Percentiles rank a stretch among this genome's conserved stretches.
These are phyloP conservation scores for Malassezia psittaci DNA, from an alignment of 1,284 basidiomycete species.

Conservation along the genomic window DNA sequence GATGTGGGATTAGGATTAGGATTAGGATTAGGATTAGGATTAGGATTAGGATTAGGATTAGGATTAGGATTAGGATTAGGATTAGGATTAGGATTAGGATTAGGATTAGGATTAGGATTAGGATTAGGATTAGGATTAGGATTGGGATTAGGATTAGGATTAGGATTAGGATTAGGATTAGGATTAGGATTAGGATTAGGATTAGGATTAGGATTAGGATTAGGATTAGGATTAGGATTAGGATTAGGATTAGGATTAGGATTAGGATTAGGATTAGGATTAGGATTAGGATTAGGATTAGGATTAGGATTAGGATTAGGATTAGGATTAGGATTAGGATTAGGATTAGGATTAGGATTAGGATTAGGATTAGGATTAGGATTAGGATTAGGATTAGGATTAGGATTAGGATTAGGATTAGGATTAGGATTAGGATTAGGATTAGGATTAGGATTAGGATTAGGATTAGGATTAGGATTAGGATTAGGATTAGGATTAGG, in stretches of 20 bases:
- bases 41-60: too few relatives aligned
- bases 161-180: slow-evolving; percentile 13
- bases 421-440: slow-evolving; percentile 14
- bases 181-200: slow-evolving; percentile 15
- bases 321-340: slow-evolving; percentile 7
- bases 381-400: slow-evolving; percentile 15
- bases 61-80: too few relatives aligned
- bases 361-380: slow-evolving; percentile 15
- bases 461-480: slow-evolving; percentile 1
- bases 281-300: not conserved
- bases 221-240: too few relatives aligned
- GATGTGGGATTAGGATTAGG: too few relatives aligned
- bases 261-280: too few relatives aligned
- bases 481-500: slow-evolving; percentile 3
- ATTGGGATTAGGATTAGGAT: slow-evolving; percentile 12
- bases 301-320: not conserved
- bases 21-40: too few relatives aligned
- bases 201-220: slow-evolving; percentile 12
- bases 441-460: slow-evolving; percentile 9
- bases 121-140: not conserved
- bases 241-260: too few relatives aligned
- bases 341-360: slow-evolving; percentile 16
- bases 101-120: not conserved
- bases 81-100: too few relatives aligned
- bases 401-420: slow-evolving; percentile 14